Evolutionary conservation across 805 yeast genomes (phyloP).

Genomic region (Yarrowia osloensis): DNA sequence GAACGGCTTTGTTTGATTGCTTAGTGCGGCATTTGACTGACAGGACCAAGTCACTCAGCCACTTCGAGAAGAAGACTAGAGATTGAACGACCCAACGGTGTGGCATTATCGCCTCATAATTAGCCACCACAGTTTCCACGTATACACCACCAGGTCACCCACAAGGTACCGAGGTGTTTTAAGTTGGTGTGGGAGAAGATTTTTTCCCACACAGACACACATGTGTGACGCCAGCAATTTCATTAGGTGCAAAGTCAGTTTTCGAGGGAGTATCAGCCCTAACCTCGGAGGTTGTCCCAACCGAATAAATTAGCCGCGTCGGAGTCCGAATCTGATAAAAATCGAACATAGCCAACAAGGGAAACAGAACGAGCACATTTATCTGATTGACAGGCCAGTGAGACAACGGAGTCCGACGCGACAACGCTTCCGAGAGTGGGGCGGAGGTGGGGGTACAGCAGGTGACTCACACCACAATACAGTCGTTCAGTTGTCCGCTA

Average conservation of each 20-base stretch:
- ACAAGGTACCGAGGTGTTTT: conserved; percentile 15
- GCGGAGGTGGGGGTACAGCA: background rate
- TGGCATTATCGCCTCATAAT: background rate
- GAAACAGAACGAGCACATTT: background rate
- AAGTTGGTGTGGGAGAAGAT: background rate
- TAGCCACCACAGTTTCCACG: background rate
- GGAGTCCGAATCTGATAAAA: conserved; percentile 25
- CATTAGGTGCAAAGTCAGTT: background rate
- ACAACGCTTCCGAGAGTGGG: background rate
- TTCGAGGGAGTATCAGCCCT: background rate
- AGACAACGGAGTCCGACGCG: conserved; percentile 17
- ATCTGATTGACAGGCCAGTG: background rate
- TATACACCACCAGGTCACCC: background rate
- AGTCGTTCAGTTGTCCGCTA: too few relatives aligned
- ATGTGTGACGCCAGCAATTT: conserved; percentile 1
- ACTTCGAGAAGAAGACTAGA: background rate
- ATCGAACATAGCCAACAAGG: background rate
- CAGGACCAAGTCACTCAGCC: background rate
- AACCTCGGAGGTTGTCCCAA: background rate
- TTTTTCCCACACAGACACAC: background rate
- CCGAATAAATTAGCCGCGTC: background rate
- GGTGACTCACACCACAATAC: background rate
- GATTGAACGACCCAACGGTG: background rate
- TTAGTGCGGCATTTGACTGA: background rate
- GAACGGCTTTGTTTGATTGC: background rate